Evolutionary conservation across 441 rosid species (phyloP), one percentile per base, ranked within the genome.

Genomic region (Iberis amara): DNA sequence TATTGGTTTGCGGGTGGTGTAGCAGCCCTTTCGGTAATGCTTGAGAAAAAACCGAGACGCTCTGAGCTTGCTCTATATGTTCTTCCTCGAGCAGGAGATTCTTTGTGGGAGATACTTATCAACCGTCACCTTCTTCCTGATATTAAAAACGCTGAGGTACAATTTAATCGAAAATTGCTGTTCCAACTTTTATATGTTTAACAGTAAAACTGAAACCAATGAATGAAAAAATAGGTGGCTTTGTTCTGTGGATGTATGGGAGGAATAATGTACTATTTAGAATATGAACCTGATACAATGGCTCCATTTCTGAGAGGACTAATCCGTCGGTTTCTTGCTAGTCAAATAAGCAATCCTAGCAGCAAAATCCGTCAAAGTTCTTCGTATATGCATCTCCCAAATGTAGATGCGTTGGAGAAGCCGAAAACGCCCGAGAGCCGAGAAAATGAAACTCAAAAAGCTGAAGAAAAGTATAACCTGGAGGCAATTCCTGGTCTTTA

Each of bases 161-260:
- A 32, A 11, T 39, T 14, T n/a, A 36, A 47, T 2, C 15, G 5
- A 57, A 7, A 2, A n/a, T 48, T 21, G 23, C 12, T 60, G 6
- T 50, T 32, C 50, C 50, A 8, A 44, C 8, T 14, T 11, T 32
- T 3, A 10, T 4, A 11, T 18, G 21, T 18, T 18, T 18, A 18
- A 18, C 21, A 1, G 21, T 18, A 18, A 1, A 18, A 18, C 21
- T 18, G 21, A 18, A 18, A 18, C 21, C 33, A 39, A 66, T 31
- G 2, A 21, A 54, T 35, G 47, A 10, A 39, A 10, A 39, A 69
- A 9, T 89, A 92, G 99, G 99, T 92, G 52, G 94, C 90, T 21
- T 57, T 92, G 49, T 92, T 89, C 59, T 86, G 95, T 72, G 90
- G 83, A 13, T 92, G 96, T 72, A 92, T 92, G 95, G 99, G 99